Conservation (phyloP, 495 filamentous ascomycete species). For the Penicilliopsis zonata region DNA sequence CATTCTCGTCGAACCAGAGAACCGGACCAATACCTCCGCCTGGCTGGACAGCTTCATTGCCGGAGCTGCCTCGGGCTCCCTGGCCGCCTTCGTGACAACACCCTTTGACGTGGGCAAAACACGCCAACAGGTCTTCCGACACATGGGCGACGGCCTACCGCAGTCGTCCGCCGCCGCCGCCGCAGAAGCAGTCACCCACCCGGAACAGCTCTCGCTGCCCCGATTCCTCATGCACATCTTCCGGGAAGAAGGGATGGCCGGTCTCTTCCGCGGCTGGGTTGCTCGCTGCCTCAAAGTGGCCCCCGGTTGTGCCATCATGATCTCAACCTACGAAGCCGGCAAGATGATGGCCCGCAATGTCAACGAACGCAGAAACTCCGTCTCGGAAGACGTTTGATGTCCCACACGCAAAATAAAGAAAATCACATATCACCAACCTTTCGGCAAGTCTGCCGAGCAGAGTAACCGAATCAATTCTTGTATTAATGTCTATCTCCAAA, state of each 20-base stretch:
- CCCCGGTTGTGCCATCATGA: constrained; percentile 99
- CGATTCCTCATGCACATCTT: constrained; percentile 82
- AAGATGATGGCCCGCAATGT: constrained; percentile 75
- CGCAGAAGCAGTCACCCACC: constrained; percentile 27
- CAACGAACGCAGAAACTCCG: constrained; percentile 50
- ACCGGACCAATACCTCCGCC: constrained; percentile 43
- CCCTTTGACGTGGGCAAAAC: constrained; percentile 98
- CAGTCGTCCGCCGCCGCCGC: constrained; percentile 1
- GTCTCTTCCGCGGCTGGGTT: constrained; percentile 82
- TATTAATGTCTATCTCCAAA: no score
- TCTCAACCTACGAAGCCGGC: constrained; percentile 90
- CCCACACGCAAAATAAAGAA: no score
- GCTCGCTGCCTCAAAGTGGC: constrained; percentile 89
- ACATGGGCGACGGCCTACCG: constrained; percentile 32
- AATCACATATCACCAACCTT: no score
- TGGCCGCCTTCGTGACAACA: constrained; percentile 83
- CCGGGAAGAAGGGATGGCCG: constrained; percentile 63
- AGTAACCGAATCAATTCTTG: no score
- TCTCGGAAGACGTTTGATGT: neutral
- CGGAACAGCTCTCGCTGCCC: constrained; percentile 64
- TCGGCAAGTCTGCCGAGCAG: no score
- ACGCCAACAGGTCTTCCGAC: constrained; percentile 66
- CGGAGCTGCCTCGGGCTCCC: constrained; percentile 66
- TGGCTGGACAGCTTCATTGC: constrained; percentile 84
- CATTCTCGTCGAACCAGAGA: constrained; percentile 2